These are phyloP conservation scores for Pseudonectria buxi DNA, from an alignment of 2,329 filamentous ascomycete species.

Conservation along the genomic window DNA sequence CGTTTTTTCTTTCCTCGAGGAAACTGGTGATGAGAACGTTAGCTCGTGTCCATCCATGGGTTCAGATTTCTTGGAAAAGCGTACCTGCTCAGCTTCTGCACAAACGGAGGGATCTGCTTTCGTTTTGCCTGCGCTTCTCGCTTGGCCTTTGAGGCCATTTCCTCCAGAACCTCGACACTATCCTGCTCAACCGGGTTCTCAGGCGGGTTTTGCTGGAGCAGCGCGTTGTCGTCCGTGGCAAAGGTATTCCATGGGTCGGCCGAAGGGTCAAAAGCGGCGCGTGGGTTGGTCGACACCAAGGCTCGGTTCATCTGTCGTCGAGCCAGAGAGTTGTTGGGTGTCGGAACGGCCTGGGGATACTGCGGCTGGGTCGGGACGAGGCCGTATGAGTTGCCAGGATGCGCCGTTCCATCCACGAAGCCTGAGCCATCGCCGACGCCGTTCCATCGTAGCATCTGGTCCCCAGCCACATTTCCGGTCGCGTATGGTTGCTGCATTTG, in stretches of 20 bases:
- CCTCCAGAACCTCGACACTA: slow-evolving; percentile 71
- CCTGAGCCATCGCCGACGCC: slow-evolving; percentile 29
- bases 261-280: slow-evolving; percentile 30
- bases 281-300: slow-evolving; percentile 38
- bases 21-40: slow-evolving; percentile 57
- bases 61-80: slow-evolving; percentile 18
- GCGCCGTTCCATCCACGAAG: slow-evolving; percentile 30
- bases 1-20: slow-evolving; percentile 86
- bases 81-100: slow-evolving; percentile 95
- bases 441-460: slow-evolving; percentile 42
- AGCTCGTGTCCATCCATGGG: slow-evolving; percentile 8
- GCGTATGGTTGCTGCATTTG: slow-evolving; percentile 43
- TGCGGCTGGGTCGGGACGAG: slow-evolving; percentile 32
- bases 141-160: slow-evolving; percentile 74
- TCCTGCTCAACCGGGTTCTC: slow-evolving; percentile 48
- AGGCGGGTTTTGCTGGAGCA: slow-evolving; percentile 31
- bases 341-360: slow-evolving; percentile 24
- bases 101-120: slow-evolving; percentile 95
- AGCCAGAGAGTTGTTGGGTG: slow-evolving; percentile 45
- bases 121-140: slow-evolving; percentile 81
- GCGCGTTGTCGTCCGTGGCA: slow-evolving; percentile 33
- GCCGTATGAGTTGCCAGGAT: slow-evolving; percentile 30
- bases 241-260: slow-evolving; percentile 37
- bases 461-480: slow-evolving; percentile 39
- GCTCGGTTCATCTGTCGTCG: slow-evolving; percentile 45